phyloP scores from a whole-genome alignment of 495 filamentous ascomycete species.

The Viridothelium virens region DNA sequence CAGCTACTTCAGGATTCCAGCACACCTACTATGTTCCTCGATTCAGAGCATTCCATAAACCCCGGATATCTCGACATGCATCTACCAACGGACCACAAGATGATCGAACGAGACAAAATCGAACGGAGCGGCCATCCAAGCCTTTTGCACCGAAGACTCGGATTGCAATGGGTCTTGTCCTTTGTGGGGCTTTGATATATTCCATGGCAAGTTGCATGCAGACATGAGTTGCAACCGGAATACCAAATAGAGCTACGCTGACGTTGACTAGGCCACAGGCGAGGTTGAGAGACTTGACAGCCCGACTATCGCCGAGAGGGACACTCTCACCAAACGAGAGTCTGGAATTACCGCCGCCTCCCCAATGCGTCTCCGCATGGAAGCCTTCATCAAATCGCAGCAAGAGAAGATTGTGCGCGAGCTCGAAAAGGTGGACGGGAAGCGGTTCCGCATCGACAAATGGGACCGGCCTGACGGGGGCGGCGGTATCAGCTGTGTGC shows the following conservation, averaged over 20 bases:
- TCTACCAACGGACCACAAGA: not conserved
- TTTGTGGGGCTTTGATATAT: slow-evolving; percentile 56
- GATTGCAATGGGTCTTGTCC: slow-evolving; percentile 53
- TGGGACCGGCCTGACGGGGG: slow-evolving; percentile 87
- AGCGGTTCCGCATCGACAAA: slow-evolving; percentile 67
- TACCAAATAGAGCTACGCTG: not conserved
- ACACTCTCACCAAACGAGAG: slow-evolving; percentile 58
- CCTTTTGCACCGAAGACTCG: slow-evolving; percentile 35
- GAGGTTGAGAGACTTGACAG: slow-evolving; percentile 45
- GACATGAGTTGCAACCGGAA: not conserved
- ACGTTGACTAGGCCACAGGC: slow-evolving; percentile 23
- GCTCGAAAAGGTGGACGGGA: slow-evolving; percentile 74
- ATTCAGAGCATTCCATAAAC: slow-evolving; percentile 7
- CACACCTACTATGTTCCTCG: not conserved
- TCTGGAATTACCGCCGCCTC: slow-evolving; percentile 59
- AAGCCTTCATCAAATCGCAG: slow-evolving; percentile 84
- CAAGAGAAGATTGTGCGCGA: slow-evolving; percentile 78
- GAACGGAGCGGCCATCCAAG: slow-evolving; percentile 7
- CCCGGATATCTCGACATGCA: not conserved
- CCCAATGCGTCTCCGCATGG: slow-evolving; percentile 97
- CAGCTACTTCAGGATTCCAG: not conserved
- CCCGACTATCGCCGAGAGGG: slow-evolving; percentile 67
- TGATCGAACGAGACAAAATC: not conserved
- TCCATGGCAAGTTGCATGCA: slow-evolving; percentile 49
- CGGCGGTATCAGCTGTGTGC: slow-evolving; percentile 78